phyloP scores from a whole-genome alignment of 1,139 yeast species.

The Candida smagusa region DNA sequence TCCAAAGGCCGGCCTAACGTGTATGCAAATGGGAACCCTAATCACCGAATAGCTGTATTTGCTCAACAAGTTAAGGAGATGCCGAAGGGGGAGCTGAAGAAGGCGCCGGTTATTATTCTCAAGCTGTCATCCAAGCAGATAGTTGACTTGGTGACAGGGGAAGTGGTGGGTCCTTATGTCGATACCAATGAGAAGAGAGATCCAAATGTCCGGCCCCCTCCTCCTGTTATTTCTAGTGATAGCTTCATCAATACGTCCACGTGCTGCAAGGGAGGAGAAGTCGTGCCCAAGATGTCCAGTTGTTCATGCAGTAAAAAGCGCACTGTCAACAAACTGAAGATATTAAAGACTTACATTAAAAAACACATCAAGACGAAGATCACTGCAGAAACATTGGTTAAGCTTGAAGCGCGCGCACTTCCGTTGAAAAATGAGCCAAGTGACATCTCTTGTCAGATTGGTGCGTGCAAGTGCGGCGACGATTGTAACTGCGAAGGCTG shows the following conservation, averaged over 20 bases:
- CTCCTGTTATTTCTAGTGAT: constrained; percentile 28
- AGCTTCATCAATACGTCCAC: constrained; percentile 35
- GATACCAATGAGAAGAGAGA: constrained; percentile 13
- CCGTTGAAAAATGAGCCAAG: constrained; percentile 6
- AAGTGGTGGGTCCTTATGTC: constrained; percentile 40
- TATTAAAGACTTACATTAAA: constrained; percentile 34
- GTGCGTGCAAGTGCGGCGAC: constrained; percentile 48
- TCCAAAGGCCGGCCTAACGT: constrained; percentile 78
- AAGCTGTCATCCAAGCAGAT: constrained; percentile 51
- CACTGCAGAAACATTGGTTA: not conserved
- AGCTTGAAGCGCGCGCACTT: not conserved
- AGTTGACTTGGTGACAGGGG: constrained; percentile 46
- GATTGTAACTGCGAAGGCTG: constrained; percentile 49
- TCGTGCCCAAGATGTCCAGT: constrained; percentile 22
- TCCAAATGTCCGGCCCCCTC: constrained; percentile 14
- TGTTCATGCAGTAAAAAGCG: constrained; percentile 23
- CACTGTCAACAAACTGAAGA: constrained; percentile 32
- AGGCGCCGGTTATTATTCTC: constrained; percentile 38
- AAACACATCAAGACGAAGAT: constrained; percentile 15
- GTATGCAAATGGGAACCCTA: constrained; percentile 43
- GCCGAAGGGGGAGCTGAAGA: constrained; percentile 6
- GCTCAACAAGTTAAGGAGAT: constrained; percentile 40
- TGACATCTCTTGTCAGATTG: constrained; percentile 43
- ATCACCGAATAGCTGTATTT: constrained; percentile 56
- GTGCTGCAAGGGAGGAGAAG: constrained; percentile 24